Evolutionary conservation across 768 basidiomycete genomes (phyloP).

Genomic region (Floccularia luteovirens): DNA sequence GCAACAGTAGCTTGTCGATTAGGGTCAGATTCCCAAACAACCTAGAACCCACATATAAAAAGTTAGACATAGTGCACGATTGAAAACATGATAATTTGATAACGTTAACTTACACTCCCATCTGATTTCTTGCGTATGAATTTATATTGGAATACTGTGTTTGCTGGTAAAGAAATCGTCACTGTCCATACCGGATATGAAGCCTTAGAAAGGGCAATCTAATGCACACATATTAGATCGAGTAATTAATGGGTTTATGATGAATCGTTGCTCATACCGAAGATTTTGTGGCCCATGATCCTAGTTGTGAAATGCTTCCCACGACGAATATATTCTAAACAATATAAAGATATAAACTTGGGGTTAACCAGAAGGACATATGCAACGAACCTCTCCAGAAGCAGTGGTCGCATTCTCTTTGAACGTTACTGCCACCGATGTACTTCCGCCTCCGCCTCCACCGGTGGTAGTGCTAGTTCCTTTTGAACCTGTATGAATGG

Average conservation of each 20-base stretch:
- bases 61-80: slow-evolving; percentile 1
- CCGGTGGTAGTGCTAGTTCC: slow-evolving; percentile 15
- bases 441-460: too few species aligned
- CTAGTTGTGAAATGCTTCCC: slow-evolving; percentile 49
- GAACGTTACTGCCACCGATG: slow-evolving; percentile 40
- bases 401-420: slow-evolving; percentile 48
- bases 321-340: slow-evolving; percentile 61
- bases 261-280: slow-evolving; percentile 29
- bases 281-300: slow-evolving; percentile 38
- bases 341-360: too few species aligned
- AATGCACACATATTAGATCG: background rate
- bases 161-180: slow-evolving; percentile 40
- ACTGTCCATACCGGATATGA: slow-evolving; percentile 49
- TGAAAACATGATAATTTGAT: too few species aligned
- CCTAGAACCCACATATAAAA: too few species aligned
- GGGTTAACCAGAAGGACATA: background rate
- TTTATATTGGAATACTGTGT: slow-evolving; percentile 48
- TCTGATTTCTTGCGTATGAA: slow-evolving; percentile 44
- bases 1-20: slow-evolving; percentile 40
- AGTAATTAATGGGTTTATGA: background rate
- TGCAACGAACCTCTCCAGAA: slow-evolving; percentile 40
- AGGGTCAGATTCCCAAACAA: slow-evolving; percentile 59
- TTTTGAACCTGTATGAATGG: slow-evolving; percentile 41
- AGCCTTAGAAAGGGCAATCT: slow-evolving; percentile 46
- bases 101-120: slow-evolving; percentile 8